Base-by-base conservation (phyloP, 2,329 filamentous ascomycete genomes). In the Colletotrichum cordylinicola region DNA sequence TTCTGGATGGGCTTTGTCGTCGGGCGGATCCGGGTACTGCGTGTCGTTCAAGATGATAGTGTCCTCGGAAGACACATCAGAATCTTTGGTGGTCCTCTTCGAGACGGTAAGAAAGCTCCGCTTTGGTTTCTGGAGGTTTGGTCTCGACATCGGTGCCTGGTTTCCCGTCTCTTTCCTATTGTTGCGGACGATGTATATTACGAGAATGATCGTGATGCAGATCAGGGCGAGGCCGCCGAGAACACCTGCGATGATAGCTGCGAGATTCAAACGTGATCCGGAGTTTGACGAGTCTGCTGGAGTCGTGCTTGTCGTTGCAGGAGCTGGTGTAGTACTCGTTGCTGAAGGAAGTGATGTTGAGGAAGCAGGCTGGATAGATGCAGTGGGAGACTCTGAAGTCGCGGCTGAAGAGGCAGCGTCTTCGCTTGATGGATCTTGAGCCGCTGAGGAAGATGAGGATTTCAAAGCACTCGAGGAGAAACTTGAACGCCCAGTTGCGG, bases 211-310 rank as follows among this genome's bases (percentile, higher is more conserved):
- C 0, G 79, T 82, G n/a, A 80, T 78, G 74, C 84, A 84, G 2
- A 86, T 21, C 2, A 86, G 78, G 3, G 80, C 83, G 2, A 85
- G 71, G 2, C 83, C 82, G 6, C 82, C 84, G 15, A 85, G 74
- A 4, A 82, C 79, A 7, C 82, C 84, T 6, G 82, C 83, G 4
- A 60, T 13, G 15, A 60, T 60, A 3, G 56, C 56, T 6, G 12
- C 27, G 2, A 60, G 24, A 27, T 60, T 60, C 7, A 60, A n/a
- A 8, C 71, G 29, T 37, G 35, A 24, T 6, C 39, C 39, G 6
- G 61, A 65, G 29, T 33, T 37, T 4, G 37, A 37, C 16, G 18
- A 31, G 37, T 43, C 31, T 56, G 61, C 52, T 29, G 60, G 72
- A 31, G 58, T 62, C 13, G 72, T 35, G 15, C 77, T 67, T 10